A percentile compares a stretch with the other conserved stretches of the same genome.
phyloP scores from a whole-genome alignment of 2,329 filamentous ascomycete species.

The Nannizziopsis arthrosporioides region DNA sequence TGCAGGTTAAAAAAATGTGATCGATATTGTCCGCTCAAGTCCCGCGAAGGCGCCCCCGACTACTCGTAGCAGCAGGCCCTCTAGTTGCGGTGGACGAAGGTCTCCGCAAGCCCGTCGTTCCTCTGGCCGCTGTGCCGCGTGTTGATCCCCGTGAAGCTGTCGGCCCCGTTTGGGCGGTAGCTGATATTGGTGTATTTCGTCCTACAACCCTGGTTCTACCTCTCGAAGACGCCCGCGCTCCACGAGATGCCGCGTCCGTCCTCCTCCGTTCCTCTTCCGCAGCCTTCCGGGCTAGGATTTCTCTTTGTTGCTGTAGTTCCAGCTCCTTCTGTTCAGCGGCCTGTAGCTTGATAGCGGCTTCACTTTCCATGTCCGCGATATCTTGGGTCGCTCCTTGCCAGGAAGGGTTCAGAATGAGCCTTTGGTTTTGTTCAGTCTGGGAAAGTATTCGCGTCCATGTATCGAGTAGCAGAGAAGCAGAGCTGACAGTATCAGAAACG shows the following conservation, averaged over 20 bases:
- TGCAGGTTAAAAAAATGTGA: background rate
- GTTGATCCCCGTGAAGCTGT: constrained; percentile 13
- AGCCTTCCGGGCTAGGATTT: constrained; percentile 49
- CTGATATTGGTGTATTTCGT: constrained; percentile 27
- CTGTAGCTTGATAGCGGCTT: constrained; percentile 60
- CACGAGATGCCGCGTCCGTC: constrained; percentile 25
- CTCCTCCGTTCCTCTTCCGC: constrained; percentile 39
- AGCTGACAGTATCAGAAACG: constrained; percentile 72
- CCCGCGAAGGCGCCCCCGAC: constrained; percentile 23
- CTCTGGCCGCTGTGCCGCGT: constrained; percentile 23
- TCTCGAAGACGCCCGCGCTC: constrained; percentile 18
- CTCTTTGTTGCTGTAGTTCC: constrained; percentile 67
- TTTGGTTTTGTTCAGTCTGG: constrained; percentile 94
- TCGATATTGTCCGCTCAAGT: background rate
- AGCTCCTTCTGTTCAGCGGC: constrained; percentile 63
- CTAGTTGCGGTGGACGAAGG: constrained; percentile 31
- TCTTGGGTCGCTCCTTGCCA: constrained; percentile 89
- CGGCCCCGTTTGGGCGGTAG: constrained; percentile 17
- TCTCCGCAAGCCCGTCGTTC: constrained; percentile 24
- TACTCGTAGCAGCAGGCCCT: constrained; percentile 27
- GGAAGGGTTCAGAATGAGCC: constrained; percentile 71
- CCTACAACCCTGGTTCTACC: constrained; percentile 22
- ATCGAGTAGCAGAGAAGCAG: constrained; percentile 78
- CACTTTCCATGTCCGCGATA: constrained; percentile 72
- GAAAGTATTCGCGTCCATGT: constrained; percentile 94